Base-by-base conservation (phyloP, 2,329 filamentous ascomycete species). In the Chalaropsis ovoidea region DNA sequence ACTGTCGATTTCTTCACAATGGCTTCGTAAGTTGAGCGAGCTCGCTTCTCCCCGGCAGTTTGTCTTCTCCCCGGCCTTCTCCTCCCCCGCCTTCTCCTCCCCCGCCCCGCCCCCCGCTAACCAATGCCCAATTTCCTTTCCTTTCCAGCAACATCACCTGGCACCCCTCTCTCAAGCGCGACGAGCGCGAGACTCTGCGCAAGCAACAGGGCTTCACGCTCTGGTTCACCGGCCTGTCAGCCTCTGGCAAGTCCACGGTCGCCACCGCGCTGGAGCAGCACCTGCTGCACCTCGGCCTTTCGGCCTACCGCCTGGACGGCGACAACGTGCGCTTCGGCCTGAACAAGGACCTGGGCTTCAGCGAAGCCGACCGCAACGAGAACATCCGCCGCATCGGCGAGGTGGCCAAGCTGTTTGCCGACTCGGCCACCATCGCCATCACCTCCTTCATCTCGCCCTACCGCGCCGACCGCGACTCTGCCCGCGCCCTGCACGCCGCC, bases 371-470 rank as follows among this genome's bases (percentile, higher is more conserved):
- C 80, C 86, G 94, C 71, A 95, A 93, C 75, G 94, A 99, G 82
- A 99, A 99, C 80, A 99, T 99, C 74, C 86, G 94, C 68, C 86
- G 94, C 69, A 96, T 99, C 73, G 90, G 89, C 65, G 93, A 99
- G 81, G 92, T 97, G 52, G 91, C 94, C 68, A 96, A 96, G 78
- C 85, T 99, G 70, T 99, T 99, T 77, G 92, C 94, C 69, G 94
- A 99, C 79, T 85, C 85, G 64, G 86, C 89, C 69, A 89, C 88
- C 66, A 84, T 97, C 72, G 89, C 93, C 70, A 86, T 99, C 70
- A 96, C 94, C 64, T 94, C 89, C 68, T 99, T 99, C 81, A 99
- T 99, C 80, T 95, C 89, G 0, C 94, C 94, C 0, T 97, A 96
- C 81, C 85, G 85, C 66, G 87, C 87, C 42, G 94, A 99, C 78